Base-by-base conservation (phyloP, 2,329 filamentous ascomycete genomes). In the Juglanconis juglandina region DNA sequence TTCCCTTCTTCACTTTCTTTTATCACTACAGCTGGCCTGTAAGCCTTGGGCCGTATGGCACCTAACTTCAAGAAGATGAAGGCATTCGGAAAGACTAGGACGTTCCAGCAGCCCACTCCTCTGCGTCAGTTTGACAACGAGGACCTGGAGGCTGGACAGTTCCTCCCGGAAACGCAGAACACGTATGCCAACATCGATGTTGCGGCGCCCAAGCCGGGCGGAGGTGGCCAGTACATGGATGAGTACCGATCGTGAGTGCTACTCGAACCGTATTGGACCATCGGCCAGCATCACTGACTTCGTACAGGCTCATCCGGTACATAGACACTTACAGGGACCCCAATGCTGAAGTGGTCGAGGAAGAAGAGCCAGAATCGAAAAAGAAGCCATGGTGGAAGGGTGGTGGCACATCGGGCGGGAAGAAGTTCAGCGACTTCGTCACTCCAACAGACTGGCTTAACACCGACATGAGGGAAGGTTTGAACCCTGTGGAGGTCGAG, bases 401-500 rank as follows among this genome's bases (percentile, higher is more conserved):
- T 70, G 65, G 63, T 37, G 65, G 67, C 64, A 70, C 68, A 46
- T 67, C 67, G 48, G 64, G 61, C 8, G 68, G 62, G 47, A 66
- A 68, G 35, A 68, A 68, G 60, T 52, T 68, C 46, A 71, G 68
- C 60, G 68, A 70, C 61, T 72, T 73, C 65, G 74, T 79, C 64
- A 75, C 84, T 37, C 88, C 88, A 32, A 82, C 86, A n/a, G 86
- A 89, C 52, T 90, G 85, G 86, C 76, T 90, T 68, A 80, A 84
- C 66, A 88, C 87, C 70, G 85, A 90, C 71, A 84, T 90, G 73
- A 81, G 81, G 71, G 72, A 80, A 60, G 88, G 88, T 81, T 79
- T 91, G 61, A 78, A 77, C 62, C 71, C 73, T 58, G 65, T 71
- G 63, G 85, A 89, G 63, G 83, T 89, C 58, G 87, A 90, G 69